Percentiles rank a stretch among this genome's conserved stretches.
phyloP scores from a whole-genome alignment of 768 basidiomycete genomes.

The Lepiota brunneoincarnata region DNA sequence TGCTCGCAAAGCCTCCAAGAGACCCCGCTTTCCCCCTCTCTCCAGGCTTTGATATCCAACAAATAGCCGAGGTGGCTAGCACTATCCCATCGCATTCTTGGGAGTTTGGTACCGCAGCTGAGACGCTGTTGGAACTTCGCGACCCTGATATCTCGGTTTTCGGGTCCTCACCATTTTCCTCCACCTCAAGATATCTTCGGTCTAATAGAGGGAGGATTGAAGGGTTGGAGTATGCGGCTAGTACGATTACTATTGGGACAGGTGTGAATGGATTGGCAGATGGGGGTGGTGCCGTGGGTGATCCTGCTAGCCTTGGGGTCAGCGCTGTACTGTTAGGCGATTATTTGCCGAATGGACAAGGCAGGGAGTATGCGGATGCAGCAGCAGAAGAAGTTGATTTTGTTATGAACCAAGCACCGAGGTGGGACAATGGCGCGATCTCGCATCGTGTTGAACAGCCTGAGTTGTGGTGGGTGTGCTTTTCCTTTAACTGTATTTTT shows the following conservation, averaged over 20 bases:
- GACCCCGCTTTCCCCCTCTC: slow-evolving; percentile 22
- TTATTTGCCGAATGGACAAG: slow-evolving; percentile 15
- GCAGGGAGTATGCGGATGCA: slow-evolving; percentile 26
- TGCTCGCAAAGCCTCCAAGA: not conserved
- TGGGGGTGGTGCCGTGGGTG: slow-evolving; percentile 41
- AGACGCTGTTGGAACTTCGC: slow-evolving; percentile 43
- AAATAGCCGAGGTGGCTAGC: slow-evolving; percentile 28
- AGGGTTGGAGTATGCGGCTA: slow-evolving; percentile 35
- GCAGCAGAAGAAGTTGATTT: slow-evolving; percentile 30
- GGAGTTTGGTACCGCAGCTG: slow-evolving; percentile 42
- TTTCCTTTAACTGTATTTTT: not conserved
- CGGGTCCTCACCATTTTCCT: slow-evolving; percentile 30
- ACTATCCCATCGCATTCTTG: slow-evolving; percentile 43
- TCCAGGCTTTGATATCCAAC: slow-evolving; percentile 35
- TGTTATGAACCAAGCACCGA: slow-evolving; percentile 32
- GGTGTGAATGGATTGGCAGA: slow-evolving; percentile 31
- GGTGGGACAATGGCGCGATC: slow-evolving; percentile 43
- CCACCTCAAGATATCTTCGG: slow-evolving; percentile 21
- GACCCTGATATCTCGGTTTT: slow-evolving; percentile 38
- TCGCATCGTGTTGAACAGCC: slow-evolving; percentile 36
- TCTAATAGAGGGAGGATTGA: slow-evolving; percentile 15
- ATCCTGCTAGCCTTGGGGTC: slow-evolving; percentile 49
- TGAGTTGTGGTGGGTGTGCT: slow-evolving; percentile 41
- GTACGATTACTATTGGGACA: slow-evolving; percentile 33
- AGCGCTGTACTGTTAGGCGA: slow-evolving; percentile 42